These are phyloP conservation scores for Beauveria australis DNA, from an alignment of 2,329 filamentous ascomycete genomes.

Conservation along the genomic window DNA sequence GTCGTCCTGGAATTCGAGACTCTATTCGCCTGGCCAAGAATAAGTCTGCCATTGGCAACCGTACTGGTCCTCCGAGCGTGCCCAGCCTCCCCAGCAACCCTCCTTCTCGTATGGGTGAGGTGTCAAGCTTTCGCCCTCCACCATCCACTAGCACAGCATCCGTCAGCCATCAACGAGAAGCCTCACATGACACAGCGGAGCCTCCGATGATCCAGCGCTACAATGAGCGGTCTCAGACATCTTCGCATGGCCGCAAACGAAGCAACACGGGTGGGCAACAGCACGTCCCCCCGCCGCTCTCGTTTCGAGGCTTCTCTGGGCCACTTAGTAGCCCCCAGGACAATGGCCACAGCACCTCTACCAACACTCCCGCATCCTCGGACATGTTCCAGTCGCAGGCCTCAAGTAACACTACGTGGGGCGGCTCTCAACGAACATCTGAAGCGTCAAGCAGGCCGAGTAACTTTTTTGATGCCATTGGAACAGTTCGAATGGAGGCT, in stretches of 20 bases:
- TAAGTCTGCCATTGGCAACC: conserved; percentile 34
- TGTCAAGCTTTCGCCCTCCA: conserved; percentile 27
- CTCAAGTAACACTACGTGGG: conserved; percentile 37
- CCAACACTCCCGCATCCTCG: conserved; percentile 50
- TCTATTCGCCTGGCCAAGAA: conserved; percentile 85
- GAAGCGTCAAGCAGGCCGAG: conserved; percentile 45
- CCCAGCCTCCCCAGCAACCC: conserved; percentile 35
- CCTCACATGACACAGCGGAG: conserved; percentile 55
- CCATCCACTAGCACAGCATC: conserved; percentile 32
- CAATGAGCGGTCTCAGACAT: conserved; percentile 42
- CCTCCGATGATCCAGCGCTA: conserved; percentile 67
- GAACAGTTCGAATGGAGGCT: conserved; percentile 93
- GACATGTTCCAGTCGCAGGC: conserved; percentile 51
- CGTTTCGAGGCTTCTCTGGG: conserved; percentile 72
- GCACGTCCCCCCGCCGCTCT: conserved; percentile 53
- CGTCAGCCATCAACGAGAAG: conserved; percentile 35
- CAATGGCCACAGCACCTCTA: conserved; percentile 49
- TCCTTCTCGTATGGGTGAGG: conserved; percentile 29
- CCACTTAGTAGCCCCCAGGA: conserved; percentile 33
- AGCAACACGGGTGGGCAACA: conserved; percentile 75
- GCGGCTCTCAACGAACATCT: conserved; percentile 43
- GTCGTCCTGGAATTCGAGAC: conserved; percentile 62
- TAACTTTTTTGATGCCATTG: conserved; percentile 79
- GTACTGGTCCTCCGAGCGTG: conserved; percentile 42
- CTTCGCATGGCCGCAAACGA: conserved; percentile 68